Evolutionary conservation across 78 protist genomes (phyloP).

Genomic region (Dictyostelium citrinum): DNA sequence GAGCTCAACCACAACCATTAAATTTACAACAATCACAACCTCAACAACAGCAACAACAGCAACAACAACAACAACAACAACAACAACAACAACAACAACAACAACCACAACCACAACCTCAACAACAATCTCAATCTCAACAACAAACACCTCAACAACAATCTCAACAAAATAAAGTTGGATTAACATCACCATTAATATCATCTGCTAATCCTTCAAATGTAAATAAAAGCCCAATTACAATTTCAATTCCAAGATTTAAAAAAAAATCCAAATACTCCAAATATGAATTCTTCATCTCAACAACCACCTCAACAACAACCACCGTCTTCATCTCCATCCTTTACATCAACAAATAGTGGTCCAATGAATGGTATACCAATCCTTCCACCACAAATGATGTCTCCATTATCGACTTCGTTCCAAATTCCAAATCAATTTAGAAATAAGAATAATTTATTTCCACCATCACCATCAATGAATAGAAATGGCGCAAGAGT

Average conservation of each 20-base stretch:
- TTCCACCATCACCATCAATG: background rate
- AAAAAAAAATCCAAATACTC: constrained; percentile 2
- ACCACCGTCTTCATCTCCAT: background rate
- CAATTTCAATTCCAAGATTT: constrained; percentile 59
- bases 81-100: background rate
- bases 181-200: background rate
- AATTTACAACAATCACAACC: background rate
- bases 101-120: background rate
- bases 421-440: constrained; percentile 2
- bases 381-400: background rate
- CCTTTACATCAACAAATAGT: background rate
- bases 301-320: background rate
- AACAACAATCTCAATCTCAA: background rate
- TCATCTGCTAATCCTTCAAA: background rate
- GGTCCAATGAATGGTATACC: background rate
- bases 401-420: background rate
- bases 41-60: background rate
- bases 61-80: background rate
- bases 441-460: background rate
- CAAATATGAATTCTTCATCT: constrained; percentile 4
- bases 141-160: background rate
- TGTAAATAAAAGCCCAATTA: constrained; percentile 31
- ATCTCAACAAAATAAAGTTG: background rate
- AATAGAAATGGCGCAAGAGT: background rate
- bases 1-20: background rate